Base-by-base conservation (phyloP, 2,329 filamentous ascomycete species). In the Aspergillaceae sp. region DNA sequence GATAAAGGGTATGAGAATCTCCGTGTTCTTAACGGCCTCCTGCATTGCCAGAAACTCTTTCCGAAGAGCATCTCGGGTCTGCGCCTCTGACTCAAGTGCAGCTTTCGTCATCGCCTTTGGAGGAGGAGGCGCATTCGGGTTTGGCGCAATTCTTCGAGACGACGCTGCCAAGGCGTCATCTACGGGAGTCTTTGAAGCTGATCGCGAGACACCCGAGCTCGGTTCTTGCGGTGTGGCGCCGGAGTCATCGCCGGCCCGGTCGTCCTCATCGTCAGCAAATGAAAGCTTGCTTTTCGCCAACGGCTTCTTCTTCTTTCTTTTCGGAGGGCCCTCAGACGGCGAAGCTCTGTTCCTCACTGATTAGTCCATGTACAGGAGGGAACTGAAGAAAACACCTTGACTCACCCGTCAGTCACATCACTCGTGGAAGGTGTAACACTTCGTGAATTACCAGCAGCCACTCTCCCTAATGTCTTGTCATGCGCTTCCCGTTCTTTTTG, bases 1-100 rank as follows among this genome's bases (percentile, higher is more conserved):
- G 3, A 97, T 87, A 65, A 97, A 98, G 0, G 92, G 92, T 30
- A 98, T 84, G 10, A 86, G 77, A 45, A 98, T 86, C 60, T 96
- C 90, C 6, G 89, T 90, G 19, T 81, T 80, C 69, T 94, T 95
- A 54, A 97, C 86, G 0, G 83, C 80, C 51, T 94, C 87, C 63
- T 96, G 92, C 48, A 91, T 78, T 7, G 74, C 74, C 40, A 94
- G 65, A 58, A 95, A 98, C 60, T 97, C 84, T 51, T 84, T 86
- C 7, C 86, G 78, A 42, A 91, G 70, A 9, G 78, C 69, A 56
- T 92, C 87, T 52, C 86, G 77, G 53, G 88, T 81, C 46, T 85
- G 78, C 3, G 88, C 86, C 65, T 95, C 91, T 27, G 83, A 81
- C 35, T 88, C 80, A 37, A 96, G 67, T 0, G 87, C 78, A 9